Percentiles rank a stretch among this genome's conserved stretches.
Conservation (phyloP, 2,329 filamentous ascomycete species). For the Pseudopithomyces maydicus region DNA sequence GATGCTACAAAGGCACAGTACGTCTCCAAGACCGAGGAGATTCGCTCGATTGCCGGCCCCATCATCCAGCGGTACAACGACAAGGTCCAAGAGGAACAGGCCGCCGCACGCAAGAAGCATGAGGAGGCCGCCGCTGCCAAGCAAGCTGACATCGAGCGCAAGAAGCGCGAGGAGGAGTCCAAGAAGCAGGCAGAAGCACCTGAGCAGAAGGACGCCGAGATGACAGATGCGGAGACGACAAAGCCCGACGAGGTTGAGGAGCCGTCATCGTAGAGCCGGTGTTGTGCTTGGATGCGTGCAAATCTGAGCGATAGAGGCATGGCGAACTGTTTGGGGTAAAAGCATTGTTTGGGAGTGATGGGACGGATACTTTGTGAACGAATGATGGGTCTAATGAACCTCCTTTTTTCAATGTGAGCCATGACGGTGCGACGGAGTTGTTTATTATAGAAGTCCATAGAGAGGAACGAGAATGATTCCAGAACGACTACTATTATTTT, state of each 20-base stretch:
- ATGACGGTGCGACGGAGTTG: constrained; percentile 4
- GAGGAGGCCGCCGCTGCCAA: constrained; percentile 69
- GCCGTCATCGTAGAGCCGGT: constrained; percentile 24
- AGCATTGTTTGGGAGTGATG: constrained; percentile 14
- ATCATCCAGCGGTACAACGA: constrained; percentile 95
- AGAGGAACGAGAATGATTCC: constrained; percentile 11
- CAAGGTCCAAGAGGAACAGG: constrained; percentile 86
- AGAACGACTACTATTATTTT: background rate
- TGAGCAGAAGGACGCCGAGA: constrained; percentile 56
- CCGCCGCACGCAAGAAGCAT: constrained; percentile 68
- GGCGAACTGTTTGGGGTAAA: background rate
- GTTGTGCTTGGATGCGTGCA: background rate
- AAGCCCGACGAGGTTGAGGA: constrained; percentile 49
- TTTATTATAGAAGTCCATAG: constrained; percentile 17
- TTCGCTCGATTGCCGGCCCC: constrained; percentile 86
- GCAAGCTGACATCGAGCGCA: constrained; percentile 71
- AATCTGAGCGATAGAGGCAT: constrained; percentile 1
- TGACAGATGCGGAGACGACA: constrained; percentile 61
- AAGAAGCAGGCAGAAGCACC: constrained; percentile 59
- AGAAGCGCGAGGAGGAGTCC: constrained; percentile 76
- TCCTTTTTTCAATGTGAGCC: constrained; percentile 6
- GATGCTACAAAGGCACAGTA: constrained; percentile 94
- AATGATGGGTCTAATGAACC: constrained; percentile 4
- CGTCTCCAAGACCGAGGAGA: constrained; percentile 93
- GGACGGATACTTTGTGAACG: background rate